A percentile compares a stretch with the other conserved stretches of the same genome.
These are phyloP conservation scores for Trichoderma guizhouense DNA, from an alignment of 2,329 filamentous ascomycete genomes.

Conservation along the genomic window DNA sequence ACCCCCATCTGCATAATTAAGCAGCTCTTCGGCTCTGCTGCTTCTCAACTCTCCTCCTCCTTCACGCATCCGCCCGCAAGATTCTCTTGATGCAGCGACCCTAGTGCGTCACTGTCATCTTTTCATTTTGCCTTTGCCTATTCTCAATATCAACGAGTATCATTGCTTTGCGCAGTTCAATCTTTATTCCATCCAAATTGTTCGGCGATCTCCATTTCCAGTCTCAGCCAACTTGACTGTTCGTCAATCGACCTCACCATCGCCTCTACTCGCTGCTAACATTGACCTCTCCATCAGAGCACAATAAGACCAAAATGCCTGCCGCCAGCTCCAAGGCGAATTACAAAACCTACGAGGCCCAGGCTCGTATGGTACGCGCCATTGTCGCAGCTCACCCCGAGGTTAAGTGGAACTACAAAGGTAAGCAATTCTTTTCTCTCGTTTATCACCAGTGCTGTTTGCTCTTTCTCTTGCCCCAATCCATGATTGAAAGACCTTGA, in stretches of 20 bases:
- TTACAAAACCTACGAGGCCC: conserved; percentile 59
- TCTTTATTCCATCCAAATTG: not conserved
- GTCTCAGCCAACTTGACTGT: not conserved
- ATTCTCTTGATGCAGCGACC: not conserved
- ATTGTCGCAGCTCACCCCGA: conserved; percentile 56
- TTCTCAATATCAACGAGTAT: not conserved
- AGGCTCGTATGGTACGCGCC: conserved; percentile 58
- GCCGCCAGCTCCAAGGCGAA: conserved; percentile 44
- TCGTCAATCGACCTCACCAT: not conserved
- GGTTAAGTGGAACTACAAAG: conserved; percentile 57
- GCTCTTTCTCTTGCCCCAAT: conserved; percentile 4
- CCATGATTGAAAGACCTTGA: not conserved
- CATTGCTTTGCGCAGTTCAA: not conserved
- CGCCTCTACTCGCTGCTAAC: not conserved
- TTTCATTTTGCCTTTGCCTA: not conserved
- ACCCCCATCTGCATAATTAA: not conserved
- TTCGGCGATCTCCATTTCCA: not conserved
- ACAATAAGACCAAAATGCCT: conserved; percentile 39
- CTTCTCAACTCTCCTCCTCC: not conserved
- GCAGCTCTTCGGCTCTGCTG: not conserved
- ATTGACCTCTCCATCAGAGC: not conserved
- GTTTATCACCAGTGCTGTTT: not conserved
- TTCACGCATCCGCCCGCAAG: not conserved
- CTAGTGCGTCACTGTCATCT: not conserved
- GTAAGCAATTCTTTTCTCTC: conserved; percentile 41